These are phyloP conservation scores for Ophiostoma perfectum DNA, from an alignment of 2,329 filamentous ascomycete genomes.

Conservation along the genomic window DNA sequence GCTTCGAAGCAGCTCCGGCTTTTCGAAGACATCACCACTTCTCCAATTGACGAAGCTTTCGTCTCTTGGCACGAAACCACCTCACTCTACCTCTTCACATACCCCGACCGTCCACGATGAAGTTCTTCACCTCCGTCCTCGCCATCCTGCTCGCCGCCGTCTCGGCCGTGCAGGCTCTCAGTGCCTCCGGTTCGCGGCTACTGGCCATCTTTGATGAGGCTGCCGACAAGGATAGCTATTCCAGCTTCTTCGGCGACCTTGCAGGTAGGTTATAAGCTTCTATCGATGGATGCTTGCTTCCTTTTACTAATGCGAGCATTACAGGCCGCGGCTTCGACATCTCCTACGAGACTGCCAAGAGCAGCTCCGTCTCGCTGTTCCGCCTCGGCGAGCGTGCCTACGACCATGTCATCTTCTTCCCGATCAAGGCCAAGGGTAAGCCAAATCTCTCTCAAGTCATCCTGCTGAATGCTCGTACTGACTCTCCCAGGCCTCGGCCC, in stretches of 20 bases:
- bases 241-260: conserved; percentile 70
- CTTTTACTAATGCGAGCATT: conserved; percentile 15
- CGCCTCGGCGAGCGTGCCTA: conserved; percentile 79
- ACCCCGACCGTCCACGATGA: conserved; percentile 39
- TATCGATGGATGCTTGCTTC: not conserved
- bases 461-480: too few species aligned
- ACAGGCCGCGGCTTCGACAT: conserved; percentile 77
- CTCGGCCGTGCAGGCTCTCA: conserved; percentile 66
- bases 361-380: conserved; percentile 71
- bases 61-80: conserved; percentile 16
- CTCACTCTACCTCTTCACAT: not conserved
- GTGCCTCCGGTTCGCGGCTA: conserved; percentile 71
- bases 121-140: conserved; percentile 61
- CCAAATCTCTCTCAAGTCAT: too few species aligned
- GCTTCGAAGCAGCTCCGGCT: not conserved
- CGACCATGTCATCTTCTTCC: conserved; percentile 86
- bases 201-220: conserved; percentile 82
- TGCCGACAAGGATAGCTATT: conserved; percentile 74
- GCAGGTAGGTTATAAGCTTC: conserved; percentile 45
- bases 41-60: conserved; percentile 12
- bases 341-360: conserved; percentile 77
- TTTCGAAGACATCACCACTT: not conserved
- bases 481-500: conserved; percentile 58
- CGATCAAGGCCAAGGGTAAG: conserved; percentile 80
- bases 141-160: conserved; percentile 63